phyloP scores from a whole-genome alignment of 495 filamentous ascomycete genomes.

The Xylaria intraflava region DNA sequence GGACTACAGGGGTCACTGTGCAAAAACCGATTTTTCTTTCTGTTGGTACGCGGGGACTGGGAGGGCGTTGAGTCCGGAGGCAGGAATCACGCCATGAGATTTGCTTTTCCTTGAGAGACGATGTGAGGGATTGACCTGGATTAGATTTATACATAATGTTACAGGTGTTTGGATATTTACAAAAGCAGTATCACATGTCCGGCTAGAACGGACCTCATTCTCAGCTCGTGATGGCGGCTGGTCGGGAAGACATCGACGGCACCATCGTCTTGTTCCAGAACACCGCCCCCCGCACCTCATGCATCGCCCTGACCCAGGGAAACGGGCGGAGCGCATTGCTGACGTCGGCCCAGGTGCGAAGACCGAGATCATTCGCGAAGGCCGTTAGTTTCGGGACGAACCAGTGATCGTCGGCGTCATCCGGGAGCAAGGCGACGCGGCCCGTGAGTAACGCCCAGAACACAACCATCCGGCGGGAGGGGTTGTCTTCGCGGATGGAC shows the following conservation, averaged over 20 bases:
- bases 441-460: conserved; percentile 7
- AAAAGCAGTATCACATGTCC: too few relatives aligned
- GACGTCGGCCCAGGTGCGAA: conserved; percentile 1
- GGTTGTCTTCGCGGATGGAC: neutral
- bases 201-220: too few relatives aligned
- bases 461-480: neutral
- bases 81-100: conserved; percentile 16
- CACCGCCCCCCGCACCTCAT: neutral
- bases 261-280: neutral
- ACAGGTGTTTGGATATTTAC: too few relatives aligned
- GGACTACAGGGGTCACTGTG: too few relatives aligned
- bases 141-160: too few relatives aligned
- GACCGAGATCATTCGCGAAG: neutral
- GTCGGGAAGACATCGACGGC: neutral
- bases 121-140: too few relatives aligned
- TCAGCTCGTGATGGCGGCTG: too few relatives aligned
- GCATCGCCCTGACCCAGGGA: neutral
- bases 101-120: too few relatives aligned
- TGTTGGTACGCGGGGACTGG: too few relatives aligned
- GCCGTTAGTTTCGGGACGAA: conserved; percentile 5
- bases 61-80: conserved; percentile 7
- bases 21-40: too few relatives aligned
- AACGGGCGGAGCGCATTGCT: neutral
- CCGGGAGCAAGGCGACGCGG: neutral
- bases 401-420: neutral